Conservation (phyloP, 2,329 filamentous ascomycete species). For the Colletotrichum trifolii region DNA sequence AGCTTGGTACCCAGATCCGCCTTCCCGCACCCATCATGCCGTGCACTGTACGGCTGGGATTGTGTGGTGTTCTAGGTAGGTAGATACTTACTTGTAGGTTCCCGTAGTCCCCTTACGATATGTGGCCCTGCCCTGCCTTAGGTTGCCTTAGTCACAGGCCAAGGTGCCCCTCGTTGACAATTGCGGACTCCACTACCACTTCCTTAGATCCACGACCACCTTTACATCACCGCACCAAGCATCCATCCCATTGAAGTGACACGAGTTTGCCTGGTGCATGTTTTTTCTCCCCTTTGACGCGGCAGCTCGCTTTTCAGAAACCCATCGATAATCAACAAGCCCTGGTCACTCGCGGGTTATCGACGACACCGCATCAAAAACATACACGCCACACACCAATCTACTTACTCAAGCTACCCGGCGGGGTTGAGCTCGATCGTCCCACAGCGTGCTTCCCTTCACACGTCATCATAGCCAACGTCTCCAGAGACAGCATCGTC, state of each 20-base stretch:
- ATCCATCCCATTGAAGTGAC: constrained; percentile 16
- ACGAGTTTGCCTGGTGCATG: constrained; percentile 33
- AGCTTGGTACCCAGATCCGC: too few species aligned
- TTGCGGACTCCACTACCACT: constrained; percentile 8
- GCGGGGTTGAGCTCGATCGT: constrained; percentile 51
- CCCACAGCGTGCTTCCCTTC: constrained; percentile 36
- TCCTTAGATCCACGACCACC: constrained; percentile 14
- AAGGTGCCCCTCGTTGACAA: constrained; percentile 25
- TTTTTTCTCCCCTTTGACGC: constrained; percentile 22
- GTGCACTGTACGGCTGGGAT: too few species aligned
- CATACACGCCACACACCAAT: constrained; percentile 15
- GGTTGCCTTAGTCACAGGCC: neutral
- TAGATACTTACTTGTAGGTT: neutral
- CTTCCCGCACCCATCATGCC: too few species aligned
- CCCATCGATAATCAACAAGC: too few species aligned
- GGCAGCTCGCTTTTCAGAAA: constrained; percentile 37
- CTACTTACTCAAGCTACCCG: constrained; percentile 33
- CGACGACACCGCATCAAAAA: constrained; percentile 10
- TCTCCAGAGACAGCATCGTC: constrained; percentile 43
- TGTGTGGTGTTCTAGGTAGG: neutral
- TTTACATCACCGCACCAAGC: constrained; percentile 35
- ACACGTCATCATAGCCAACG: constrained; percentile 33
- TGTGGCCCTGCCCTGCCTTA: constrained; percentile 4
- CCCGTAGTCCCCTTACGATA: constrained; percentile 15
- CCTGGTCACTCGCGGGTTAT: neutral